Conservation (phyloP, 1,284 basidiomycete species). For the Ceratobasidium sp. region DNA sequence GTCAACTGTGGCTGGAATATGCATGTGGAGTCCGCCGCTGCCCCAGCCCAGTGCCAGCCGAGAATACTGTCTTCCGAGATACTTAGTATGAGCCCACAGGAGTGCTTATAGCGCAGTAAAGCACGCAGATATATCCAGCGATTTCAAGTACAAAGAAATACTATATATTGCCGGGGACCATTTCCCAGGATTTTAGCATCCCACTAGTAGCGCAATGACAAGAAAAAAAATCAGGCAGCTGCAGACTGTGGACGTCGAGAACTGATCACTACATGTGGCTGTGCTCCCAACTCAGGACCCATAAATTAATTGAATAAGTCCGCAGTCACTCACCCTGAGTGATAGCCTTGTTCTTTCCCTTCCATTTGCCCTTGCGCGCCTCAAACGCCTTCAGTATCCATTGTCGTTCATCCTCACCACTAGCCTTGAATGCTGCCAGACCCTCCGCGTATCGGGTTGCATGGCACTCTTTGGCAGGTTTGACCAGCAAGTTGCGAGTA, state of each 20-base stretch:
- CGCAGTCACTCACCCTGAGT: background rate
- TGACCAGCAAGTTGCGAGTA: slow-evolving; percentile 55
- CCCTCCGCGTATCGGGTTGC: slow-evolving; percentile 60
- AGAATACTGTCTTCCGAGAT: too few relatives aligned
- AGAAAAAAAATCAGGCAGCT: background rate
- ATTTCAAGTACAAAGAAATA: background rate
- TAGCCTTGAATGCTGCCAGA: slow-evolving; percentile 56
- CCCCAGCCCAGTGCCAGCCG: background rate
- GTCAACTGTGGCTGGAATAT: background rate
- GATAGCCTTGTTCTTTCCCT: slow-evolving; percentile 55
- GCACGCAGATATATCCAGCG: background rate
- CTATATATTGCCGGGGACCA: background rate
- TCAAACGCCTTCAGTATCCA: slow-evolving; percentile 60
- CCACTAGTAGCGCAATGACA: background rate
- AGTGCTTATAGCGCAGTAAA: background rate
- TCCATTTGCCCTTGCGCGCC: slow-evolving; percentile 55
- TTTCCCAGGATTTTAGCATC: background rate
- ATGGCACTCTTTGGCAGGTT: slow-evolving; percentile 57
- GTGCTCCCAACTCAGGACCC: background rate
- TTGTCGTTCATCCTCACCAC: slow-evolving; percentile 56
- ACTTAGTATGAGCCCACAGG: too few relatives aligned
- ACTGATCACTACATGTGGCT: background rate
- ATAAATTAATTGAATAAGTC: background rate
- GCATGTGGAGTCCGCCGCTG: background rate
- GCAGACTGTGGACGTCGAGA: background rate